A percentile compares a stretch with the other conserved stretches of the same genome.
Evolutionary conservation across 2,329 filamentous ascomycete species (phyloP).

Genomic region (Pestalotiopsis fici): DNA sequence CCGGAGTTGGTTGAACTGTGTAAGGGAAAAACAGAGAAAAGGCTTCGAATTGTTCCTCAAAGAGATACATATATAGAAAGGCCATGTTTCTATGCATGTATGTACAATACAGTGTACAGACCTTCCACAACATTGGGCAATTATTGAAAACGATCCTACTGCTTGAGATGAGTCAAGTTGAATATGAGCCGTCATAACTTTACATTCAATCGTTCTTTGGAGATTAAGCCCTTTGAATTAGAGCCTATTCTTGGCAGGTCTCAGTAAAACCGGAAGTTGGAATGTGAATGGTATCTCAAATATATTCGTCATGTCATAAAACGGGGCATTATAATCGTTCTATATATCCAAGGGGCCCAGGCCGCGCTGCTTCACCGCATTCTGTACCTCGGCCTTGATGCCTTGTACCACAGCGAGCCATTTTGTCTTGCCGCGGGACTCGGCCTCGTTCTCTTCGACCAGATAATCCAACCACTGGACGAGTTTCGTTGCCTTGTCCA

Average conservation of each 20-base stretch:
- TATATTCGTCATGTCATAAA: background rate
- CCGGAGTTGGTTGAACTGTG: slow-evolving; percentile 1
- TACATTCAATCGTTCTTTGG: too few species aligned
- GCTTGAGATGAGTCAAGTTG: background rate
- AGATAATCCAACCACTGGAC: slow-evolving; percentile 67
- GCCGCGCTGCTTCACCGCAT: slow-evolving; percentile 56
- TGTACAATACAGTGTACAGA: background rate
- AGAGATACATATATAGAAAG: background rate
- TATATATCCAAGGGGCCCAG: slow-evolving; percentile 54
- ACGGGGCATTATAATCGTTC: background rate
- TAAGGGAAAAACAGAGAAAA: background rate
- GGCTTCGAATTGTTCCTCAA: background rate
- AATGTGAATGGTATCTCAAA: background rate
- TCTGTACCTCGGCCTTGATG: slow-evolving; percentile 53
- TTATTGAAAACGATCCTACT: background rate
- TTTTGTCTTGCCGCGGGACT: slow-evolving; percentile 31
- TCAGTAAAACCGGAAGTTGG: too few species aligned
- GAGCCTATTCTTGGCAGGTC: background rate
- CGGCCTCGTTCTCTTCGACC: slow-evolving; percentile 28
- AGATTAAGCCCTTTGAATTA: background rate
- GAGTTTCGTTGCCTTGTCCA: slow-evolving; percentile 72
- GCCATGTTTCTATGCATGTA: background rate
- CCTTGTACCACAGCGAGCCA: slow-evolving; percentile 48
- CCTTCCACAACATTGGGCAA: background rate
- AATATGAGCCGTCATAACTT: too few species aligned